Evolutionary conservation across 1,139 yeast genomes (phyloP).

Genomic region (Waltiozyma sp.): DNA sequence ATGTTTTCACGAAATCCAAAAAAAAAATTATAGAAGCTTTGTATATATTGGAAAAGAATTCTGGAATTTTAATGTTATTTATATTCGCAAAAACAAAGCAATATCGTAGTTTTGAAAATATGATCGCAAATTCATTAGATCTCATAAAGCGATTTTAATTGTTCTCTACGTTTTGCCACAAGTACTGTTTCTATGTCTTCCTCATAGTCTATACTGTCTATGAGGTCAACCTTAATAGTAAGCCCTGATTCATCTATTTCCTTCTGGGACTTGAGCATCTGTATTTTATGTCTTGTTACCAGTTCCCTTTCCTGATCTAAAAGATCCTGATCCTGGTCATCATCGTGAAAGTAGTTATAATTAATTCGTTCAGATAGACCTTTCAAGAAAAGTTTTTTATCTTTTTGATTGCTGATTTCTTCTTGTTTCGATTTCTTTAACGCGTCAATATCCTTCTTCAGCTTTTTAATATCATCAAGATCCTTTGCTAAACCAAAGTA

Average conservation of each 20-base stretch:
- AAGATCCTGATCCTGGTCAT: constrained; percentile 6
- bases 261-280: constrained; percentile 8
- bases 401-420: constrained; percentile 12
- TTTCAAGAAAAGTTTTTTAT: constrained; percentile 8
- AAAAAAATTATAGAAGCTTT: constrained; percentile 1
- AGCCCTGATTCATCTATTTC: constrained; percentile 1
- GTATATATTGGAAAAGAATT: neutral
- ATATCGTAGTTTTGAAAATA: no score
- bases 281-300: constrained; percentile 11
- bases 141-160: constrained; percentile 27
- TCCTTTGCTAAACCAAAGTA: constrained; percentile 83
- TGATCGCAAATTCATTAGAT: no score
- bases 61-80: neutral
- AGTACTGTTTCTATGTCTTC: constrained; percentile 34
- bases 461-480: constrained; percentile 58
- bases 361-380: constrained; percentile 19
- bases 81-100: neutral
- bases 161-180: constrained; percentile 34
- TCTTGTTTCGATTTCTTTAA: constrained; percentile 13
- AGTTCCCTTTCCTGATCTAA: constrained; percentile 11
- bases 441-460: constrained; percentile 20
- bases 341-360: constrained; percentile 30
- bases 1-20: neutral
- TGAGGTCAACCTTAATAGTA: neutral
- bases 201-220: constrained; percentile 9